These are phyloP conservation scores for Telfairia occidentalis DNA, from an alignment of 331 rosid species.

Conservation along the genomic window DNA sequence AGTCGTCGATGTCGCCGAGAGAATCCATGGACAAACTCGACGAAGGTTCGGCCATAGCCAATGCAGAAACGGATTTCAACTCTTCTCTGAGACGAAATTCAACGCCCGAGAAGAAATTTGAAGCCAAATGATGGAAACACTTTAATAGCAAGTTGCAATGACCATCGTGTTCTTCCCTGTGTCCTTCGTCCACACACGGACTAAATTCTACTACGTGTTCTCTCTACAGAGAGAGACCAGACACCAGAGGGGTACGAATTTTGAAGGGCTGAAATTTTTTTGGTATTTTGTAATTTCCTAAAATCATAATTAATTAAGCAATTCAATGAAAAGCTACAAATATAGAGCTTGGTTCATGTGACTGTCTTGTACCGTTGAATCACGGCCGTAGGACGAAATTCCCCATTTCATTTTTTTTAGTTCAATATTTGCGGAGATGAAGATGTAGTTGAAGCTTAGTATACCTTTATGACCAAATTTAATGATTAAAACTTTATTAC, in stretches of 20 bases:
- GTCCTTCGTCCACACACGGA: slow-evolving; percentile 70
- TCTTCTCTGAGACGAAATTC: background rate
- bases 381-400: background rate
- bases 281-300: background rate
- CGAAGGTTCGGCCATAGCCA: slow-evolving; percentile 35
- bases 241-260: background rate
- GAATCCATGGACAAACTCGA: slow-evolving; percentile 20
- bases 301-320: background rate
- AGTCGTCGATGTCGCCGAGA: slow-evolving; percentile 59
- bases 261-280: slow-evolving; percentile 1
- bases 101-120: background rate
- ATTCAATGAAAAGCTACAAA: background rate
- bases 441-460: background rate
- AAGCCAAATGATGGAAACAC: background rate
- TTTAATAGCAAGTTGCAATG: background rate
- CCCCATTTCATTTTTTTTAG: background rate
- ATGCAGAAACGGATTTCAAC: slow-evolving; percentile 5
- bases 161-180: slow-evolving; percentile 38
- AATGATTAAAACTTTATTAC: background rate
- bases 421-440: too few relatives aligned
- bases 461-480: background rate
- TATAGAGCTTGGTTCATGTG: background rate
- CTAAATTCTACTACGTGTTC: slow-evolving; percentile 62
- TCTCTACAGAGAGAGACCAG: background rate
- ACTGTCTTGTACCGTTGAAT: background rate